Evolutionary conservation across 352 stramenopile genomes (phyloP).

Genomic region (Phytophthora idaei): DNA sequence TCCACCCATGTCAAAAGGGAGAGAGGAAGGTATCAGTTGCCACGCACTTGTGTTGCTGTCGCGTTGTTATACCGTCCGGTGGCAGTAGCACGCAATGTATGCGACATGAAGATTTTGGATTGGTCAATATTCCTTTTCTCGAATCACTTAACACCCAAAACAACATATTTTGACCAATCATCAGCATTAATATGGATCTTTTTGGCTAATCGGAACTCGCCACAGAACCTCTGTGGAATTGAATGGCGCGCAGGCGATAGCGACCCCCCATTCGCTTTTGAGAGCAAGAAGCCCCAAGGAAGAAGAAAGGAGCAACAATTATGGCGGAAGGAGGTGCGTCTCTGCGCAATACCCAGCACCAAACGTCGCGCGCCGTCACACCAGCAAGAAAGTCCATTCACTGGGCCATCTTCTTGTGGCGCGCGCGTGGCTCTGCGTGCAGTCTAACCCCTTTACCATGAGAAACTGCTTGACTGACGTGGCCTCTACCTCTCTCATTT

Average conservation of each 20-base stretch:
- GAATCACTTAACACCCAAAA: not conserved
- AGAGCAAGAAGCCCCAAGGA: constrained; percentile 43
- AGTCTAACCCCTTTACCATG: not conserved
- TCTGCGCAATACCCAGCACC: not conserved
- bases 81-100: constrained; percentile 1
- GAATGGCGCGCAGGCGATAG: constrained; percentile 29
- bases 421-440: not conserved
- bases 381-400: not conserved
- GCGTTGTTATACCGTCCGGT: constrained; percentile 6
- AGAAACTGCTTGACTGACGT: constrained; percentile 19
- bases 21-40: not conserved
- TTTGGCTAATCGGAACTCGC: constrained; percentile 19
- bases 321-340: constrained; percentile 54
- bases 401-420: constrained; percentile 6
- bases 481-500: constrained; percentile 7
- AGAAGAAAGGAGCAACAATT: constrained; percentile 36
- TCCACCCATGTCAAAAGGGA: not conserved
- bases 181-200: not conserved
- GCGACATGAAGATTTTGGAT: constrained; percentile 9
- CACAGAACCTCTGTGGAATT: constrained; percentile 18
- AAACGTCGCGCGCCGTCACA: not conserved
- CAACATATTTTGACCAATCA: not conserved
- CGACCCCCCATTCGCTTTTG: constrained; percentile 44
- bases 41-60: constrained; percentile 6
- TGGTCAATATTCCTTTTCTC: constrained; percentile 9